A percentile compares a stretch with the other conserved stretches of the same genome.
These are phyloP conservation scores for Metschnikowia shivogae DNA, from an alignment of 805 yeast genomes.

Conservation along the genomic window DNA sequence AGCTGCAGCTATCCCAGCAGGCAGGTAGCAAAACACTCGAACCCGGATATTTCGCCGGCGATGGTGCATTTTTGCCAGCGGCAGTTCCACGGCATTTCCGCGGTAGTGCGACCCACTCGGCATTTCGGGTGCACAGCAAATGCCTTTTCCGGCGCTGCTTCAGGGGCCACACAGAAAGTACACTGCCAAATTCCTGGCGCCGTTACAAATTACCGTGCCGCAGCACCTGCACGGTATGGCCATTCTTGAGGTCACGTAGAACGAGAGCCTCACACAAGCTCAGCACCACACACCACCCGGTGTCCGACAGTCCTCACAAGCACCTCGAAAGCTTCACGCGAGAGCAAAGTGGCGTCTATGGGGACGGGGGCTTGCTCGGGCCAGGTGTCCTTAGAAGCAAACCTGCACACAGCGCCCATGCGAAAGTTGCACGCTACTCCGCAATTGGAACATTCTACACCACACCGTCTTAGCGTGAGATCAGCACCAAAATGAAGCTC, in stretches of 20 bases:
- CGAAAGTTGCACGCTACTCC: conserved; percentile 3
- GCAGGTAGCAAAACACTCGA: no score
- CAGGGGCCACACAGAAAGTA: neutral
- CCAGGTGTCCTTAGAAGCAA: neutral
- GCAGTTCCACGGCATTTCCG: neutral
- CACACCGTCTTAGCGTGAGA: neutral
- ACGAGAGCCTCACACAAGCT: no score
- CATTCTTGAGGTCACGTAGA: no score
- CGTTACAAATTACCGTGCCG: no score
- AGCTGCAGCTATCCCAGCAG: no score
- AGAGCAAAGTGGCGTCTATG: neutral
- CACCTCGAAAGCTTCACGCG: no score
- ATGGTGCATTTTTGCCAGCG: neutral
- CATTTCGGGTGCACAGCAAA: neutral
- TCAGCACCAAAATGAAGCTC: conserved; percentile 12
- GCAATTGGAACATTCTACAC: neutral
- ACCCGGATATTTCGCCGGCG: no score
- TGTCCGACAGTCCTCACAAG: no score
- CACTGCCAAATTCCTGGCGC: no score
- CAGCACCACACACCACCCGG: no score
- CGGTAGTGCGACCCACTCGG: neutral
- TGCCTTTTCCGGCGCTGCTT: neutral
- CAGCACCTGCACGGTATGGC: no score
- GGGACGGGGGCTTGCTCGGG: neutral
- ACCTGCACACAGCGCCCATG: conserved; percentile 3